These are phyloP conservation scores for Fusarium compactum DNA, from an alignment of 2,329 filamentous ascomycete species.

Conservation along the genomic window DNA sequence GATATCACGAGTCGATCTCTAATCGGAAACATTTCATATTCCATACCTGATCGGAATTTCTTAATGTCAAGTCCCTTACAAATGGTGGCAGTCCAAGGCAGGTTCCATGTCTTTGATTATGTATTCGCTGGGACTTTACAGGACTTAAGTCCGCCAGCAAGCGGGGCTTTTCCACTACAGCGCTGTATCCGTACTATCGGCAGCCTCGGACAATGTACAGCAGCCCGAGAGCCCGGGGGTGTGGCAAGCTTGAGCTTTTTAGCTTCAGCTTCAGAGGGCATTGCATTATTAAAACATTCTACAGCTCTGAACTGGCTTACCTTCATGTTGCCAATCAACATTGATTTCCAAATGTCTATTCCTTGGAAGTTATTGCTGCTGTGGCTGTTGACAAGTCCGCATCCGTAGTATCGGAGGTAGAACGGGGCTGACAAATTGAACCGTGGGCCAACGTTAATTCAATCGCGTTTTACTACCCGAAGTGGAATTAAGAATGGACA, in stretches of 20 bases:
- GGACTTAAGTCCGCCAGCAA: slow-evolving; percentile 39
- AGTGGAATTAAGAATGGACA: slow-evolving; percentile 14
- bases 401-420: not conserved
- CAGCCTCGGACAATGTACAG: slow-evolving; percentile 34
- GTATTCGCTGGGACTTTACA: slow-evolving; percentile 39
- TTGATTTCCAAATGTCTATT: not conserved
- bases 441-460: slow-evolving; percentile 18
- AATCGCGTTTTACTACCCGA: slow-evolving; percentile 19
- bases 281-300: slow-evolving; percentile 19
- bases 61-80: not conserved
- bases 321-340: not conserved
- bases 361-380: not conserved
- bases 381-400: slow-evolving; percentile 13
- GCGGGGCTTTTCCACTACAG: slow-evolving; percentile 22
- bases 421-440: slow-evolving; percentile 37
- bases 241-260: slow-evolving; percentile 22
- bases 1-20: slow-evolving; percentile 1
- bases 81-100: not conserved
- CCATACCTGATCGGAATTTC: not conserved
- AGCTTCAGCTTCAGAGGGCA: not conserved
- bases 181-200: slow-evolving; percentile 17
- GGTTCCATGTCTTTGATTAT: slow-evolving; percentile 15
- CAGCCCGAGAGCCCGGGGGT: slow-evolving; percentile 33
- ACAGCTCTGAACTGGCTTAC: not conserved
- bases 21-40: not conserved